Conservation (phyloP, 192 early-diverging fungal genomes). For the Gryganskiella cystojenkinii region DNA sequence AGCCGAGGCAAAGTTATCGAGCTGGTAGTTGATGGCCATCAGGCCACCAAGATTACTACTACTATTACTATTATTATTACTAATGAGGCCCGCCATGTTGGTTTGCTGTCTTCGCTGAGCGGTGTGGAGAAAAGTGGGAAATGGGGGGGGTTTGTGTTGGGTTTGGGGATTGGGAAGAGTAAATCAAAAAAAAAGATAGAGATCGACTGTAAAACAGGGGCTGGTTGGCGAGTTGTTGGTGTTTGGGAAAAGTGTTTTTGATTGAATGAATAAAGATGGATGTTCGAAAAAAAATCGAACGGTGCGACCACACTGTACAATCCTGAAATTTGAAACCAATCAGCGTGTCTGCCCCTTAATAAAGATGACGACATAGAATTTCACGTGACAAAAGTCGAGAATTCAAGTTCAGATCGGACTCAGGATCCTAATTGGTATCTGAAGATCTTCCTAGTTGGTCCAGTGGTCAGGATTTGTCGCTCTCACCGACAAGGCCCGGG, state of each 20-base stretch:
- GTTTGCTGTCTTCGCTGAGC: slow-evolving; percentile 54
- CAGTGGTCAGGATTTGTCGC: slow-evolving; percentile 56
- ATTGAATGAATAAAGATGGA: too few relatives aligned
- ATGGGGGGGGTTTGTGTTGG: not conserved
- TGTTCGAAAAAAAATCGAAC: too few relatives aligned
- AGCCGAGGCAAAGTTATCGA: slow-evolving; percentile 42
- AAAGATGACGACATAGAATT: too few relatives aligned
- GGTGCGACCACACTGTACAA: too few relatives aligned
- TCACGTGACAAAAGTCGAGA: too few relatives aligned
- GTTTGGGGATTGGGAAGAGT: not conserved
- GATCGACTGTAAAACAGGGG: too few relatives aligned
- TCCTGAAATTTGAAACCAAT: too few relatives aligned
- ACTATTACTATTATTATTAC: slow-evolving; percentile 36
- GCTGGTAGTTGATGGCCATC: slow-evolving; percentile 22
- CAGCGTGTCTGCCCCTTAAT: too few relatives aligned
- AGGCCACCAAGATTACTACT: slow-evolving; percentile 22
- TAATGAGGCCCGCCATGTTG: slow-evolving; percentile 54
- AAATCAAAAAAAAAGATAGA: slow-evolving; percentile 5
- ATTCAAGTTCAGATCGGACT: too few relatives aligned
- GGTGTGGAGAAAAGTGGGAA: slow-evolving; percentile 41
- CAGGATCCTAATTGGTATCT: too few relatives aligned
- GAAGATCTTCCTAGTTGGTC: slow-evolving; percentile 44
- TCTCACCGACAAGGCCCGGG: slow-evolving; percentile 58
- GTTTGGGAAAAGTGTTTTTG: too few relatives aligned
- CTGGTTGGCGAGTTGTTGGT: too few relatives aligned